These are phyloP conservation scores for Naganishia vaughanmartiniae DNA, from an alignment of 768 basidiomycete genomes.

Conservation along the genomic window DNA sequence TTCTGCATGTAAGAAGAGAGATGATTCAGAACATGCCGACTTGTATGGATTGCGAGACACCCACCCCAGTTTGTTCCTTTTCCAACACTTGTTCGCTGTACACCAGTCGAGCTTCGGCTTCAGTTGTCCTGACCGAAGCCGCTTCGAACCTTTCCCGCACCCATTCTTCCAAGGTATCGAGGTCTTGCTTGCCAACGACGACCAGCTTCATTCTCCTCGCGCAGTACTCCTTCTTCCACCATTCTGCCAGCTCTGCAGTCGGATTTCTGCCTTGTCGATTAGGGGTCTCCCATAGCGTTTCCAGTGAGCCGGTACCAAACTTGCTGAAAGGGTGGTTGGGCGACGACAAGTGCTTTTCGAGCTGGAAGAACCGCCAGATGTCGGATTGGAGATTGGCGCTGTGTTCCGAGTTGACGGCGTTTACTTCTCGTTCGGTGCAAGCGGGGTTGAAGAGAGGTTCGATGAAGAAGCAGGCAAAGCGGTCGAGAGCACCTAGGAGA, in stretches of 20 bases:
- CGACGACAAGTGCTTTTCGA: conserved; percentile 81
- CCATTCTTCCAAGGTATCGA: conserved; percentile 47
- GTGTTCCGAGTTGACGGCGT: conserved; percentile 79
- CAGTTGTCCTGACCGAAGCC: conserved; percentile 41
- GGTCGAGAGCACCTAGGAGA: conserved; percentile 50
- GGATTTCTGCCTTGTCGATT: conserved; percentile 51
- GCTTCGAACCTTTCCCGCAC: conserved; percentile 47
- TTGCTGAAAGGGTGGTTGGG: conserved; percentile 81
- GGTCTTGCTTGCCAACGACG: conserved; percentile 53
- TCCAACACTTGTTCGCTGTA: conserved; percentile 43
- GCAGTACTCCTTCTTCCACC: conserved; percentile 55
- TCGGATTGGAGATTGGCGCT: conserved; percentile 76
- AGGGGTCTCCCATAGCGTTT: conserved; percentile 55
- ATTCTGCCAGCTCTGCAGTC: conserved; percentile 53
- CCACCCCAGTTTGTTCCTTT: conserved; percentile 42
- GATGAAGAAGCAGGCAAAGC: conserved; percentile 71
- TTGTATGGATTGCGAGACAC: conserved; percentile 11
- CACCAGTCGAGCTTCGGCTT: conserved; percentile 39
- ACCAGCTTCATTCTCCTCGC: conserved; percentile 61
- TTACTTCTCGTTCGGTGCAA: conserved; percentile 64
- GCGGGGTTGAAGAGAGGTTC: conserved; percentile 71
- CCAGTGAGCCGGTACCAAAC: conserved; percentile 77
- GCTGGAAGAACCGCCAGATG: conserved; percentile 81
- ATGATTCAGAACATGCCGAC: not conserved
- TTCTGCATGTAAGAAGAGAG: conserved; percentile 39